Evolutionary conservation across 495 filamentous ascomycete genomes (phyloP).

Genomic region (Melanomma pulvis-pyrius): DNA sequence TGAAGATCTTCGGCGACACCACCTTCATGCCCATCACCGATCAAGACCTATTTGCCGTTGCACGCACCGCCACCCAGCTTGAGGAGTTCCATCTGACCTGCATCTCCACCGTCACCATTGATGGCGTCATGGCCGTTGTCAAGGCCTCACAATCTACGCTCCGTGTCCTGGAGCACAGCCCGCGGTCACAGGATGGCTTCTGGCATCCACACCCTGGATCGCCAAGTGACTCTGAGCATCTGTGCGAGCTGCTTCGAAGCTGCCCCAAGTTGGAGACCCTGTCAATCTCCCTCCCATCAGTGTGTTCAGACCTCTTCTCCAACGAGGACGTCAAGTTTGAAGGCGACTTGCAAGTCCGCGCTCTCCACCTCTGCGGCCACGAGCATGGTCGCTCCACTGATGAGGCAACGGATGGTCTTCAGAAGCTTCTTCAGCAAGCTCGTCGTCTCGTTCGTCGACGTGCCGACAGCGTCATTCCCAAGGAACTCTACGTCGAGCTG

Average conservation of each 20-base stretch:
- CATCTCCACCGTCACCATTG: slow-evolving; percentile 54
- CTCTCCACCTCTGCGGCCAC: slow-evolving; percentile 50
- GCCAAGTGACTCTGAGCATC: slow-evolving; percentile 44
- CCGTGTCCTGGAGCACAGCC: slow-evolving; percentile 57
- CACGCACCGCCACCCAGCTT: slow-evolving; percentile 54
- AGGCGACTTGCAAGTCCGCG: slow-evolving; percentile 55
- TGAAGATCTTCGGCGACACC: slow-evolving; percentile 59
- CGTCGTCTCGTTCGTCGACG: slow-evolving; percentile 45
- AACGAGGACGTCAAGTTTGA: slow-evolving; percentile 49
- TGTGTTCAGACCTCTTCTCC: slow-evolving; percentile 54
- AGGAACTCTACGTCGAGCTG: slow-evolving; percentile 49
- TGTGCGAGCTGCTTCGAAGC: slow-evolving; percentile 52
- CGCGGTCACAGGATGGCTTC: slow-evolving; percentile 54
- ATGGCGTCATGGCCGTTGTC: slow-evolving; percentile 55
- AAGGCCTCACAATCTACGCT: slow-evolving; percentile 52
- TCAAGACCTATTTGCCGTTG: slow-evolving; percentile 52
- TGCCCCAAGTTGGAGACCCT: slow-evolving; percentile 54
- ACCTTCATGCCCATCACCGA: slow-evolving; percentile 56
- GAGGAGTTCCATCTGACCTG: slow-evolving; percentile 57
- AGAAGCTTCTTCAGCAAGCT: slow-evolving; percentile 46
- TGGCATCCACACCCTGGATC: slow-evolving; percentile 50
- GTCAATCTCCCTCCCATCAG: slow-evolving; percentile 53
- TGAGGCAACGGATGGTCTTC: slow-evolving; percentile 39
- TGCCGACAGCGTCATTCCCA: slow-evolving; percentile 27
- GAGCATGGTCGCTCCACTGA: slow-evolving; percentile 37